phyloP scores from a whole-genome alignment of 179 eudicot species.

The Actinidia arguta region DNA sequence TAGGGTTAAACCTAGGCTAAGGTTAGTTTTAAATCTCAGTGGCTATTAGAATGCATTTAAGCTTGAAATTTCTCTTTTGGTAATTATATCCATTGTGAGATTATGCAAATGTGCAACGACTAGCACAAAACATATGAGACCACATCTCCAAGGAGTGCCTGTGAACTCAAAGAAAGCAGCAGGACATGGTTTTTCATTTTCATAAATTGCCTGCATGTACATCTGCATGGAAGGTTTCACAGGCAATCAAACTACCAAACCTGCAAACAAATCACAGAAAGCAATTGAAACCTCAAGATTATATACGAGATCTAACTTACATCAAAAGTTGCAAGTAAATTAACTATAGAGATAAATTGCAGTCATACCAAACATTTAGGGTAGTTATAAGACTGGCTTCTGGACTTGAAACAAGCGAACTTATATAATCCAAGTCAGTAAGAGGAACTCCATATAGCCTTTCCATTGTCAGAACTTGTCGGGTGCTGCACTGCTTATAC shows the following conservation, averaged over 20 bases:
- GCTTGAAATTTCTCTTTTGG: no score
- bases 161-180: no score
- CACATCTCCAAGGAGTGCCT: no score
- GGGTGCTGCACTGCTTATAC: constrained; percentile 73
- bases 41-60: no score
- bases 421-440: constrained; percentile 95
- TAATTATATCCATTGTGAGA: no score
- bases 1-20: no score
- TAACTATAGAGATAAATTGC: constrained; percentile 7
- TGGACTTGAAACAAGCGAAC: constrained; percentile 86
- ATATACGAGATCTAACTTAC: constrained; percentile 12
- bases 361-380: constrained; percentile 90
- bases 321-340: constrained; percentile 20
- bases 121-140: no score
- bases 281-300: not conserved
- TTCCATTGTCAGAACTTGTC: constrained; percentile 83
- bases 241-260: constrained; percentile 98
- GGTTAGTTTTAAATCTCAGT: no score
- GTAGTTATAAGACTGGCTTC: constrained; percentile 94
- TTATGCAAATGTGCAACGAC: no score
- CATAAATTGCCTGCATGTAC: constrained; percentile 36
- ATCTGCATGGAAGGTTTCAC: constrained; percentile 97
- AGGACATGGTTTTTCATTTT: no score
- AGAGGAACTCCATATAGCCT: constrained; percentile 99
- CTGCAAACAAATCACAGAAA: constrained; percentile 46